These are phyloP conservation scores for Cladosporium colombiae DNA, from an alignment of 2,329 filamentous ascomycete species.

Conservation along the genomic window DNA sequence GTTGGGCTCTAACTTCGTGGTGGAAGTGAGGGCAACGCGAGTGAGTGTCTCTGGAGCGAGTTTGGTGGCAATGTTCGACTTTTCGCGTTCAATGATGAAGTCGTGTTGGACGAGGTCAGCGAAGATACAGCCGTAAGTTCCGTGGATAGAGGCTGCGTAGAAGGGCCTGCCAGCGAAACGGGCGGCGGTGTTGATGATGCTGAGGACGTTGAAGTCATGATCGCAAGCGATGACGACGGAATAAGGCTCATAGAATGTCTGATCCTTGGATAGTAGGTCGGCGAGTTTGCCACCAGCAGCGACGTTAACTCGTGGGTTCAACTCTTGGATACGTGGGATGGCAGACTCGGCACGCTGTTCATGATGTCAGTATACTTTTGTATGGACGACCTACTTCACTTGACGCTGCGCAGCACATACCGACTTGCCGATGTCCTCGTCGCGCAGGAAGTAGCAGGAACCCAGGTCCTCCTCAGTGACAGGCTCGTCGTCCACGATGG, in stretches of 20 bases:
- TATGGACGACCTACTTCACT: not conserved
- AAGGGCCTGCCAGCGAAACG: conserved; percentile 77
- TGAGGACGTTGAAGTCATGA: conserved; percentile 71
- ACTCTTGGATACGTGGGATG: conserved; percentile 71
- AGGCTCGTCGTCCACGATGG: conserved; percentile 75
- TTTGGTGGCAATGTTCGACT: conserved; percentile 67
- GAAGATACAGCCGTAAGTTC: conserved; percentile 93
- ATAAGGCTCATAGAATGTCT: conserved; percentile 75
- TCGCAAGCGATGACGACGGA: conserved; percentile 90
- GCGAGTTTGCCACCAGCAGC: conserved; percentile 48
- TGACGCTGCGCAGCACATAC: conserved; percentile 40
- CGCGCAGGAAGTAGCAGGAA: conserved; percentile 69
- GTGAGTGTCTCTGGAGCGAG: conserved; percentile 72
- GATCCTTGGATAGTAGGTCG: conserved; percentile 69
- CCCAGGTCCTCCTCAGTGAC: conserved; percentile 79
- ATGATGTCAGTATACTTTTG: conserved; percentile 5
- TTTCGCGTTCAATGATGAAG: conserved; percentile 83
- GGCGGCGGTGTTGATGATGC: conserved; percentile 81
- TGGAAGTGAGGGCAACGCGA: conserved; percentile 70
- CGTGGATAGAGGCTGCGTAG: conserved; percentile 84
- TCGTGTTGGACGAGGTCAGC: conserved; percentile 88
- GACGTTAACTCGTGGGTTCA: conserved; percentile 86
- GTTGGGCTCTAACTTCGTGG: conserved; percentile 65
- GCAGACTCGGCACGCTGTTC: conserved; percentile 76
- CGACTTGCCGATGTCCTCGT: conserved; percentile 73